These are phyloP conservation scores for Sporisorium iseilematis-ciliati DNA, from an alignment of 1,284 basidiomycete species.

Conservation along the genomic window DNA sequence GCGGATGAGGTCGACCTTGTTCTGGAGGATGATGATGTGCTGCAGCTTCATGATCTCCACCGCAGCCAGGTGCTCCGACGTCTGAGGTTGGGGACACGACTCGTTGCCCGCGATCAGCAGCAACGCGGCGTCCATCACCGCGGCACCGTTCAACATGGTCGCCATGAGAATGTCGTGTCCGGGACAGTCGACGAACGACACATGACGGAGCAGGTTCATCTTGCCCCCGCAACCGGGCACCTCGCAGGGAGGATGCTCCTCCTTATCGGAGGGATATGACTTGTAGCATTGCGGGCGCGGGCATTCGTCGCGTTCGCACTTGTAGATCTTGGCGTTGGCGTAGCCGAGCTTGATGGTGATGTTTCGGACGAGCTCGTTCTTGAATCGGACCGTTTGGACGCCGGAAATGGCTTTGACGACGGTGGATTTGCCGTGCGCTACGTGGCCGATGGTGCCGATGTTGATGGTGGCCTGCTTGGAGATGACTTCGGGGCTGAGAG, in stretches of 20 bases:
- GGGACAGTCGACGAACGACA: conserved; percentile 89
- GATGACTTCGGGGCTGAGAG: conserved; percentile 94
- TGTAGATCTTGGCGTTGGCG: conserved; percentile 99
- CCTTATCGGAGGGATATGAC: conserved; percentile 93
- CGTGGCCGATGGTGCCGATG: conserved; percentile 70
- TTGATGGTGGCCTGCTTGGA: conserved; percentile 84
- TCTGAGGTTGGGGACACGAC: conserved; percentile 98
- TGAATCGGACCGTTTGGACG: conserved; percentile 98
- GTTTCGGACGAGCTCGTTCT: conserved; percentile 88
- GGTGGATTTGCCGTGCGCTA: conserved; percentile 92
- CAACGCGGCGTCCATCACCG: conserved; percentile 97
- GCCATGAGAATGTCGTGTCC: conserved; percentile 85
- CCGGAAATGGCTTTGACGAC: conserved; percentile 99
- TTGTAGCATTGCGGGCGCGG: conserved; percentile 92
- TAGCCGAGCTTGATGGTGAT: conserved; percentile 99
- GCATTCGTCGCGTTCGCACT: conserved; percentile 93
- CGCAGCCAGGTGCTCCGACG: conserved; percentile 96
- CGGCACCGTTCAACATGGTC: conserved; percentile 99
- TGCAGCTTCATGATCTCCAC: conserved; percentile 99
- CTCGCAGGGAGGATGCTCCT: conserved; percentile 92
- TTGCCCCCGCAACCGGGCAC: conserved; percentile 87
- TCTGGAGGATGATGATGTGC: conserved; percentile 95
- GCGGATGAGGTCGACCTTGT: conserved; percentile 70
- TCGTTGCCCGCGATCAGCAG: conserved; percentile 97
- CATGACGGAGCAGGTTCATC: conserved; percentile 83